Evolutionary conservation across 352 stramenopile species (phyloP), one percentile per base, ranked within the genome.

Genomic region (Globisporangium nunn): DNA sequence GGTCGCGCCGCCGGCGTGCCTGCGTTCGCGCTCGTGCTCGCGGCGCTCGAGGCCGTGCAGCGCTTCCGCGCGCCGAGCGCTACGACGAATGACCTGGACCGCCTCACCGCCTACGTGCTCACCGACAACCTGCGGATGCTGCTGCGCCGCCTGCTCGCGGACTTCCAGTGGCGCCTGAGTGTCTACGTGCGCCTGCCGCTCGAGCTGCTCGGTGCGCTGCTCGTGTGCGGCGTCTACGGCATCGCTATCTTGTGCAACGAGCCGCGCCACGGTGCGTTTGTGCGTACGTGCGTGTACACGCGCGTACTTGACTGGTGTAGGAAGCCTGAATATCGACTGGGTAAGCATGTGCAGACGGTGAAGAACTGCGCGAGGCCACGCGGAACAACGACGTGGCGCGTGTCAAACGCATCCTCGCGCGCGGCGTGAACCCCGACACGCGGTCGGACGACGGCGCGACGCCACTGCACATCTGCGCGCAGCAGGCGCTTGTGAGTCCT

Each of bases 381-480:
- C 67, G 81, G 5, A 91, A 89, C 67, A 86, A 90, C 62, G 80
- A 93, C 48, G 68, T 87, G 54, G 51, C 64, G 43, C 75, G 69
- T 33, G 69, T 90, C 23, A 78, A 84, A 41, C 49, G 70, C 44
- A 67, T 87, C 8, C 68, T 93, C n/a, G 68, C 69, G 18, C 71
- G 81, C 35, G 79, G 81, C 1, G 85, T 87, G 30, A 61, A 78
- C 43, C 64, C 75, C 1, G 72, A 88, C 48, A 69, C 64, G 1
- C 67, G 59, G 37, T 83, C 72, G 18, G 75, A 69, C 8, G 83
- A 91, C 61, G 79, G 83, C 33, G 72, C 73, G 8, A 90, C 81
- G 6, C 72, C 84, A 6, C 59, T 93, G n/a, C 81, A 93, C 47
- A 80, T 93, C 45, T 91, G 81, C 55, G 80, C 63, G 0, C 81